Percentiles rank a stretch among this genome's conserved stretches.
These are phyloP conservation scores for Fusarium miscanthi DNA, from an alignment of 2,329 filamentous ascomycete species.

Conservation along the genomic window DNA sequence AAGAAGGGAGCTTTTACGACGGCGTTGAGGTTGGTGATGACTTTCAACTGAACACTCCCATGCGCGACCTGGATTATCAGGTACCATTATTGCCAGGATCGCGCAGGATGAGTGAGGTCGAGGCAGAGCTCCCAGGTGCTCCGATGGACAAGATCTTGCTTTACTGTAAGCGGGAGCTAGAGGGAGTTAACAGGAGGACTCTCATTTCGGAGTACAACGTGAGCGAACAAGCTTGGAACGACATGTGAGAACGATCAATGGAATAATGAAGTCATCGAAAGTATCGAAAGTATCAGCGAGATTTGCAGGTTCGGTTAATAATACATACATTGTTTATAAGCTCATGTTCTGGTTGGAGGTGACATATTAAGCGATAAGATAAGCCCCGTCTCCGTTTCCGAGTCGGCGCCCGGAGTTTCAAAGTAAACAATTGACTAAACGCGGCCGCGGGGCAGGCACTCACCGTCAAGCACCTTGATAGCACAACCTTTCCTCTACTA, in stretches of 20 bases:
- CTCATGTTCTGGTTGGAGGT: not conserved
- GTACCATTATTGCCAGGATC: constrained; percentile 29
- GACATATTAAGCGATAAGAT: constrained; percentile 20
- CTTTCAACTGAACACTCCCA: constrained; percentile 19
- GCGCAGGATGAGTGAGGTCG: constrained; percentile 30
- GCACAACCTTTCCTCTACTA: not conserved
- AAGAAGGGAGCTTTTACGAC: constrained; percentile 47
- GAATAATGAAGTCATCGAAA: not conserved
- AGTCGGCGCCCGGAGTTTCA: not conserved
- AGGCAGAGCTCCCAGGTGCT: constrained; percentile 33
- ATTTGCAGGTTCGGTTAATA: not conserved
- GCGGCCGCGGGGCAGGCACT: constrained; percentile 33
- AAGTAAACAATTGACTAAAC: constrained; percentile 32
- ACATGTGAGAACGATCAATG: not conserved
- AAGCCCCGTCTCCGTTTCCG: constrained; percentile 19
- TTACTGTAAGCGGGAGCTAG: constrained; percentile 26
- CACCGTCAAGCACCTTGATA: constrained; percentile 28
- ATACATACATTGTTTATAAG: not conserved
- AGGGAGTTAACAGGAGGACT: constrained; percentile 8
- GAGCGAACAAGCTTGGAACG: constrained; percentile 16
- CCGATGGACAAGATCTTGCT: constrained; percentile 37
- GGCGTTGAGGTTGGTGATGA: constrained; percentile 17
- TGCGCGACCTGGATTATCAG: constrained; percentile 10
- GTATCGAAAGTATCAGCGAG: not conserved
- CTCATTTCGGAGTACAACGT: constrained; percentile 35